Evolutionary conservation across 2,329 filamentous ascomycete genomes (phyloP), one percentile per base, ranked within the genome.

Genomic region (Fusarium begoniae): DNA sequence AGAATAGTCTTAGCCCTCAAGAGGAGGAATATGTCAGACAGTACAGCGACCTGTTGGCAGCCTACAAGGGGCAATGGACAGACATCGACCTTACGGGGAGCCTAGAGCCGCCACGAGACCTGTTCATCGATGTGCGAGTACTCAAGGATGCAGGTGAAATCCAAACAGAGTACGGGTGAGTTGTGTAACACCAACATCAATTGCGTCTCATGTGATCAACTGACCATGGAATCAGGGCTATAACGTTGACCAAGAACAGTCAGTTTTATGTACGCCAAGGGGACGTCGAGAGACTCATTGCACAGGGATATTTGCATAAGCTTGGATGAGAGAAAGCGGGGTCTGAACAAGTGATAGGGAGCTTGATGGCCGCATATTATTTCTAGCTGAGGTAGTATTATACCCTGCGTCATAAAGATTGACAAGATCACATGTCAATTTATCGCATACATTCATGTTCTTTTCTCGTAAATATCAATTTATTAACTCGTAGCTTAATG

Each of bases 31-130:
- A 98, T 80, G 93, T 98, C 65, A 89, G 96, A 69, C 92, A 95
- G 79, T 99, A 98, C 80, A 92, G 93, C 74, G 95, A 99, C 79
- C 86, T 99, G 75, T 85, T 99, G 63, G 94, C 96, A n/a, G 94
- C 95, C 5, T 98, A 97, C 83, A 99, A 99, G 82, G 96, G 96
- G 2, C 95, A 98, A 79, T 99, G 96, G 96, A 98, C 96, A 26
- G 96, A 99, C 81, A 93, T 99, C 75, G 96, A 99, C 83, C 86
- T 99, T 62, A 98, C 96, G 6, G 96, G 96, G 38, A 96, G 93
- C 79, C 85, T 99, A 80, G 95, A 98, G 80, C 96, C 96, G 30
- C 96, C 96, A n/a, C 90, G 91, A 77, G 96, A 99, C 83, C 85
- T 99, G 60, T 99, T 98, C 82, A 97, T 99, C 78, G 96, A 99